Evolutionary conservation across 257 asterid genomes (phyloP).

Genomic region (Solanum medicagineum): DNA sequence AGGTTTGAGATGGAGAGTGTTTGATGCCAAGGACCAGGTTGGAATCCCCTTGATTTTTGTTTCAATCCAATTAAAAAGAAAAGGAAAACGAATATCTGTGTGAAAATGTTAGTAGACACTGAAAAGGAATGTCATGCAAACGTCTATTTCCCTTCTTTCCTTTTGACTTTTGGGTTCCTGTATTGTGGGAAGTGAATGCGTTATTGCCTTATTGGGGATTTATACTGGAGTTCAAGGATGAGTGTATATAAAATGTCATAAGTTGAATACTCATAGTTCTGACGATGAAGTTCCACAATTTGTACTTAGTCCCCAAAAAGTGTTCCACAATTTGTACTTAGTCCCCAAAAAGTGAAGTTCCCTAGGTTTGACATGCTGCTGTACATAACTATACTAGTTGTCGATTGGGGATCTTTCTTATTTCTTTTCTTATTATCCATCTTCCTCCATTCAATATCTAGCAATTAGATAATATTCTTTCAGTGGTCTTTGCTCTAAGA

Average conservation of each 20-base stretch:
- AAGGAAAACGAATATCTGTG: neutral
- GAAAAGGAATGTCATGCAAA: neutral
- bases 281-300: neutral
- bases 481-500: neutral
- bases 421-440: neutral
- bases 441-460: neutral
- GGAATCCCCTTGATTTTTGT: neutral
- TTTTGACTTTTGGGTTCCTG: neutral
- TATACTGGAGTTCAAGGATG: neutral
- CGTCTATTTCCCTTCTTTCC: neutral
- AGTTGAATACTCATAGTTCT: neutral
- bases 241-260: neutral
- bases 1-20: conserved; percentile 90
- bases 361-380: neutral
- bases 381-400: neutral
- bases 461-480: neutral
- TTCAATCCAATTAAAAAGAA: neutral
- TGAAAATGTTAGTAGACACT: neutral
- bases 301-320: neutral
- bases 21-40: conserved; percentile 97
- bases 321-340: neutral
- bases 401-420: neutral
- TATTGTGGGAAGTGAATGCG: neutral
- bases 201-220: neutral
- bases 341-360: neutral